Base-by-base conservation (phyloP, 1,284 basidiomycete genomes). In the Tilletia horrida region DNA sequence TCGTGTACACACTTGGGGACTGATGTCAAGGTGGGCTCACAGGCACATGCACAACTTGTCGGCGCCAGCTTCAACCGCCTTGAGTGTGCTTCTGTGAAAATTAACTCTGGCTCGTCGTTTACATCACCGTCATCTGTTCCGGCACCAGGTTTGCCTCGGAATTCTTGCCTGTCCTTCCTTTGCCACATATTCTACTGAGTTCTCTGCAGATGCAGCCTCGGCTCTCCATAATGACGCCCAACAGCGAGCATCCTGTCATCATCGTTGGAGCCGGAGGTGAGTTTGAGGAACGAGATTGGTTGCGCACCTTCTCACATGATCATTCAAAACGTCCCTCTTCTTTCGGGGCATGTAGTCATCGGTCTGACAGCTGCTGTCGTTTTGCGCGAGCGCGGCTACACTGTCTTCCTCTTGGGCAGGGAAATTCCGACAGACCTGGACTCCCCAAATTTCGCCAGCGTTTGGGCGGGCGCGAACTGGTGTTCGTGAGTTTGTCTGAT, bases 401-500 rank as follows among this genome's bases (percentile, higher is more conserved):
- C 82, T 29, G 84, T 90, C 29, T 87, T 85, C 1, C 81, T 90
- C 65, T 82, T 90, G 16, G 89, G 89, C 1, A 84, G 88, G 52
- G 89, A 90, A 70, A 82, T 89, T 71, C 88, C 89, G 0, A 84
- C 86, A 63, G 88, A 90, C 79, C 75, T 85, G 27, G 81, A 85
- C 64, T 87, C 86, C 1, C 86, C 86, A 63, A 85, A 83, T 0
- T 90, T 89, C 80, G 86, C 89, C 0, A 86, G 85, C 68, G 89
- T 89, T 0, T 90, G 89, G 86, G 89, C 89, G 45, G 88, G 88
- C 23, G 88, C 88, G 44, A 88, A 88, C 78, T 89, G 88, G 88
- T 85, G 86, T 18, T 87, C 88, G 3, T 86, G 23, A n/a, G 87
- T 67, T 6, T 70, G 69, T 13, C 68, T 67, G 65, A 70, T 18